Evolutionary conservation across 1,139 yeast species (phyloP).

Genomic region (Nakaseomyces uthaithaninus): DNA sequence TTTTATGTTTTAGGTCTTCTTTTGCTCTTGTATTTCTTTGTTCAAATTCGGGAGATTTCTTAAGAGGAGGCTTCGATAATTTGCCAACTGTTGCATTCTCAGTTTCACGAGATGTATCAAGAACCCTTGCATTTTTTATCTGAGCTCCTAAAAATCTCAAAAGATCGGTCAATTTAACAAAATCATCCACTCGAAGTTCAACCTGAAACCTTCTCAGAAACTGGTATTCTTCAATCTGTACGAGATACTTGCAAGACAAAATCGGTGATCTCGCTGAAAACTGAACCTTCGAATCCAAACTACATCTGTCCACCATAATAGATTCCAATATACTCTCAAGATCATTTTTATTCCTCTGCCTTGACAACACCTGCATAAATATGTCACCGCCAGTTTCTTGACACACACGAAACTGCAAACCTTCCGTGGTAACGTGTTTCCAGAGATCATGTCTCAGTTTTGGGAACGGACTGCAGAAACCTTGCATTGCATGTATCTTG

Average conservation of each 20-base stretch:
- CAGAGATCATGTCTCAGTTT: not conserved
- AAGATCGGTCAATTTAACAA: not conserved
- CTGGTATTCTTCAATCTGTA: not conserved
- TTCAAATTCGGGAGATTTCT: too few relatives aligned
- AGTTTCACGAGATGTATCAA: too few relatives aligned
- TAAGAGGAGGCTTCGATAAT: too few relatives aligned
- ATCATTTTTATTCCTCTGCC: too few relatives aligned
- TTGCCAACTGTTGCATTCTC: too few relatives aligned
- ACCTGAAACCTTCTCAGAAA: slow-evolving; percentile 6
- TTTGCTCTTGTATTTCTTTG: too few relatives aligned
- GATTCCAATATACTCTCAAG: too few relatives aligned
- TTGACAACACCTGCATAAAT: not conserved
- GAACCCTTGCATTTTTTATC: slow-evolving; percentile 4
- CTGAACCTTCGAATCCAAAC: not conserved
- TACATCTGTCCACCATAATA: too few relatives aligned
- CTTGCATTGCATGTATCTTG: not conserved
- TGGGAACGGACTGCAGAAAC: not conserved
- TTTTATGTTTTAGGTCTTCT: slow-evolving; percentile 5
- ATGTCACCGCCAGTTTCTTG: not conserved
- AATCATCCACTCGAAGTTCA: not conserved
- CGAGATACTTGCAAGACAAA: slow-evolving; percentile 7
- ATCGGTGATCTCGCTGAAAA: slow-evolving; percentile 6
- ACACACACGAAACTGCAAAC: not conserved
- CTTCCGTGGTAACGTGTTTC: not conserved
- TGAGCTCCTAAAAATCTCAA: not conserved